Base-by-base conservation (phyloP, 305 asterid species). In the Petunia hybrid region DNA sequence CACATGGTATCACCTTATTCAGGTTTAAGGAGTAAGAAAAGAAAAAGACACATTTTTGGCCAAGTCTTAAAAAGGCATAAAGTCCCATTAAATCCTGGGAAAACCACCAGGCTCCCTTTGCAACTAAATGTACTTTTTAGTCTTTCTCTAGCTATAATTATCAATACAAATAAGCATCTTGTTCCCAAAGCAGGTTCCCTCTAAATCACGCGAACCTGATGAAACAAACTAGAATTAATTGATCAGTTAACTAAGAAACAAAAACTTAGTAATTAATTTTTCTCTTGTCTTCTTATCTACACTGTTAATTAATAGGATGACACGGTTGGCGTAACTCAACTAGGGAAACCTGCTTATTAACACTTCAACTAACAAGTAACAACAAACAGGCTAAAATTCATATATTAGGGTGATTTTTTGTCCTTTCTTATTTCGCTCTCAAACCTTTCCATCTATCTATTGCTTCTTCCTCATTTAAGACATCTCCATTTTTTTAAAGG, bases 1-100 rank as follows among this genome's bases (percentile, higher is more conserved):
- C 4, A 22, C 69, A 86, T 43, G 42, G 69, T 22, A 66, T 66
- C 35, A 40, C 66, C 76, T 79, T 2, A 66, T 48, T 43, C 53
- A 4, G 48, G 12, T 53, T 8, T 14, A 55, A 1, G 12, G 64
- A 74, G 39, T 14, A 38, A 38, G 36, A 70, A 46, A 70, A 22
- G 65, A 74, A 38, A 22, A 22, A 22, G 38, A 38, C 79, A 36
- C 51, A n/a, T 8, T 53, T 3, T 38, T 74, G 13, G 38, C 8
- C 64, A 53, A 8, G 48, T 74, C 48, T 2, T 7, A 51, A 13
- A 48, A 48, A 35, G 51, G 5, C 46, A 73, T 4, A 51, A 51
- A 73, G 51, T 73, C 36, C 78, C 42, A 14, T 73, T 36, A 73
- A 12, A 48, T 2, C 51, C 51, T 73, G 0, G 41, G 3, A 0